Evolutionary conservation across 2,329 filamentous ascomycete genomes (phyloP), one percentile per base, ranked within the genome.

Genomic region (Colletotrichum plurivorum): DNA sequence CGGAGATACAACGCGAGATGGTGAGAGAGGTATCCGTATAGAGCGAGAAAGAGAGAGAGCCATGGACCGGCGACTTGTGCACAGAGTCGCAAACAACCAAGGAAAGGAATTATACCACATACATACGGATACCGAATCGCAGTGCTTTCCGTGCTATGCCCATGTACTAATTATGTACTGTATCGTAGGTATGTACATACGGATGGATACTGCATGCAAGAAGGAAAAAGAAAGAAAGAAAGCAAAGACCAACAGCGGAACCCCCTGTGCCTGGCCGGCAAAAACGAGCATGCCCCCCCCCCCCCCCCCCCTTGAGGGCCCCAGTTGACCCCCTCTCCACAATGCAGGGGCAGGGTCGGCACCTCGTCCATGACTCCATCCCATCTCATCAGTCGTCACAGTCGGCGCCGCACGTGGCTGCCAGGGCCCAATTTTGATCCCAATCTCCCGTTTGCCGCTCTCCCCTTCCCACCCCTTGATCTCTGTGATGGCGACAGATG

Each of bases 391-490:
- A 63, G 61, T 69, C 69, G 62, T 53, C 61, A 53, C 51, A 22
- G 41, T 52, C 41, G 56, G 57, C 46, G 59, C 53, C 70, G 74
- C 76, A 77, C 75, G 76, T 77, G 76, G 76, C 74, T 68, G 72
- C 72, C 69, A 62, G 75, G 74, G 52, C 73, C 72, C 71, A 58
- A 70, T 71, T 72, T 69, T 70, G 72, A 65, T 72, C 54, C 66
- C 55, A 76, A 76, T 76, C 69, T 77, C 75, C 73, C 70, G 68
- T 57, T 56, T 63, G 52, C 59, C 64, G 55, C 36, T 27, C 31
- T 56, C 55, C n/a, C 5, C 13, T 7, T 46, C 43, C 45, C n/a
- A n/a, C 51, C 66, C 18, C 60, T 68, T 46, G 54, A 66, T 27
- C 46, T 41, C 27, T 36, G 31, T 36, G 31, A 36, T 36, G 31